Evolutionary conservation across 2,329 filamentous ascomycete species (phyloP).

Genomic region (Colletotrichum nymphaeae): DNA sequence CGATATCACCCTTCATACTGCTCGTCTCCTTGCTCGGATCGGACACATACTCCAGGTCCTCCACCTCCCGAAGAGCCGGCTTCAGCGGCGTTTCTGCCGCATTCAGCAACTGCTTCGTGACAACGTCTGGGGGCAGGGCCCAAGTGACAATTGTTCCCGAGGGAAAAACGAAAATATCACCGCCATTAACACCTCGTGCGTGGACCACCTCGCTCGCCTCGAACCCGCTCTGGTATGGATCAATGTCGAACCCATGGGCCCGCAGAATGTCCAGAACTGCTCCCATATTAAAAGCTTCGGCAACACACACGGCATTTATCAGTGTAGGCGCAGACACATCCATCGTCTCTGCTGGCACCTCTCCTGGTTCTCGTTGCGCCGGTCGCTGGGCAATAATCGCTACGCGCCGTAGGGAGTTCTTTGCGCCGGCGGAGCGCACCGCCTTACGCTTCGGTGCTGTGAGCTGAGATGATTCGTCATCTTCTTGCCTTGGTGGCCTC

Average conservation of each 20-base stretch:
- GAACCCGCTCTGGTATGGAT: constrained; percentile 71
- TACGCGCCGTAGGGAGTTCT: constrained; percentile 84
- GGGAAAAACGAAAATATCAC: constrained; percentile 95
- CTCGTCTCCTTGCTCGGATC: constrained; percentile 80
- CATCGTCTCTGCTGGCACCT: constrained; percentile 50
- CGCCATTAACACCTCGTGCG: constrained; percentile 70
- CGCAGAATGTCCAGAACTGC: constrained; percentile 67
- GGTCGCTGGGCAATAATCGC: constrained; percentile 84
- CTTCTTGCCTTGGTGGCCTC: constrained; percentile 25
- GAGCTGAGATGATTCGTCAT: constrained; percentile 1
- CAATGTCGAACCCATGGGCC: constrained; percentile 69
- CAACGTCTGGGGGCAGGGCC: constrained; percentile 83
- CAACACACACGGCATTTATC: constrained; percentile 71
- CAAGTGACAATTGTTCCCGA: constrained; percentile 94
- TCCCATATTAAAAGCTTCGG: constrained; percentile 74
- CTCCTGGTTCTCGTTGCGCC: constrained; percentile 49
- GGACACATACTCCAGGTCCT: constrained; percentile 88
- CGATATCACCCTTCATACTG: constrained; percentile 86
- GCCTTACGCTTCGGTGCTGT: constrained; percentile 56
- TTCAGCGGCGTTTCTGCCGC: constrained; percentile 82
- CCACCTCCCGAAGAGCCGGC: constrained; percentile 78
- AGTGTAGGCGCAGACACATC: constrained; percentile 53
- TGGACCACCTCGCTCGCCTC: constrained; percentile 73
- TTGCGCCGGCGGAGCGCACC: constrained; percentile 59
- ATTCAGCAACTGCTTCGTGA: constrained; percentile 78